Evolutionary conservation across 306 rosid genomes (phyloP).

Genomic region (Prunus mongolica): DNA sequence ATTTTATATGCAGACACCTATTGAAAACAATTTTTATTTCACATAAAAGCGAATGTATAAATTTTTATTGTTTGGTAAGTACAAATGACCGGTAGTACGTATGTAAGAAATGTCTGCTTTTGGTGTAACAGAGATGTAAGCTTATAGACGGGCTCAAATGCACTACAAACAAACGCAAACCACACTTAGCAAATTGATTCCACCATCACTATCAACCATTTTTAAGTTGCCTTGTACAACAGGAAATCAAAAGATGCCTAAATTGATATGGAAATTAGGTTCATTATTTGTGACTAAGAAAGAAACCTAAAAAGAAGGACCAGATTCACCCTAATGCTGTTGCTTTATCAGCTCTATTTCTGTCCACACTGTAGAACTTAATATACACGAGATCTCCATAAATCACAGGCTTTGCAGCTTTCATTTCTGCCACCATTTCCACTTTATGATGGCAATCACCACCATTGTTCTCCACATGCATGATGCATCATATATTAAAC

Average conservation of each 20-base stretch:
- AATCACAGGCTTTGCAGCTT: neutral
- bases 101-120: neutral
- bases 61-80: neutral
- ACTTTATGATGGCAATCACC: slow-evolving; percentile 1
- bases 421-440: neutral
- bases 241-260: neutral
- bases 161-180: neutral
- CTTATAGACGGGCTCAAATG: neutral
- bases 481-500: neutral
- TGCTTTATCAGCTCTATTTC: too few relatives aligned
- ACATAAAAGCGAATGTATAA: neutral
- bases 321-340: neutral
- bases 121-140: neutral
- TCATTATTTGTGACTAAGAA: neutral
- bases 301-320: neutral
- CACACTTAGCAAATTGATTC: neutral
- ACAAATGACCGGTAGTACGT: neutral
- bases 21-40: neutral
- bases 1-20: neutral
- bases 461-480: neutral
- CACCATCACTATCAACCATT: neutral
- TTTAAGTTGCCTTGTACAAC: neutral
- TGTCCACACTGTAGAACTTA: neutral
- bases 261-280: neutral
- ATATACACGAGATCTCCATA: neutral